Percentiles rank a stretch among this genome's conserved stretches.
Evolutionary conservation across 2,329 filamentous ascomycete species (phyloP).

Genomic region (Beauveria sp.): DNA sequence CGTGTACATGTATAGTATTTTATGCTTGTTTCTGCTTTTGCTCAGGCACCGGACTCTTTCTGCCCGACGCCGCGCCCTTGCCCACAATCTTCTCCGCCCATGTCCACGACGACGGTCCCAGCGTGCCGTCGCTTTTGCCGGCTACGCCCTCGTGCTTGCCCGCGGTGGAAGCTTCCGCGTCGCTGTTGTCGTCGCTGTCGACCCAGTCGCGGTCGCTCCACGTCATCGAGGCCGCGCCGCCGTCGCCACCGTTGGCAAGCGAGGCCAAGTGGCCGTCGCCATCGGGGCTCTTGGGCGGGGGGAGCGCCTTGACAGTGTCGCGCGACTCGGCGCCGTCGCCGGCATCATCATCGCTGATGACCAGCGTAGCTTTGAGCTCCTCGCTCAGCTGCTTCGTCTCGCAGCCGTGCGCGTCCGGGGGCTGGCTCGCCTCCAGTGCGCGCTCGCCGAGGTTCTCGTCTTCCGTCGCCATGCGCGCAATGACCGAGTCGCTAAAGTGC

Average conservation of each 20-base stretch:
- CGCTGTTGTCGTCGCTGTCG: constrained; percentile 42
- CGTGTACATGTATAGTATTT: neutral
- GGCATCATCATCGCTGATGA: neutral
- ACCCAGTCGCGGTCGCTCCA: constrained; percentile 62
- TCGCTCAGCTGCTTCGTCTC: constrained; percentile 43
- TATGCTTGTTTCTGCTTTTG: neutral
- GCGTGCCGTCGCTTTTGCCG: constrained; percentile 12
- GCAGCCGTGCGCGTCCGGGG: constrained; percentile 54
- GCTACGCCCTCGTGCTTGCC: neutral
- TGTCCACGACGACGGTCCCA: constrained; percentile 30
- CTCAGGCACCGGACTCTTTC: constrained; percentile 20
- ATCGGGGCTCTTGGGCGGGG: constrained; percentile 18
- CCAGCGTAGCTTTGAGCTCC: neutral
- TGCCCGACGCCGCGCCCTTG: constrained; percentile 23
- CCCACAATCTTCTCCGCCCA: constrained; percentile 50
- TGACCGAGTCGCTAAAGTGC: constrained; percentile 71
- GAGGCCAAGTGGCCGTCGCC: constrained; percentile 12
- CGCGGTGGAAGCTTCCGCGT: constrained; percentile 10
- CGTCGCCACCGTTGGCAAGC: neutral
- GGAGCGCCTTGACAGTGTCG: constrained; percentile 40
- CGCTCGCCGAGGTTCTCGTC: constrained; percentile 60
- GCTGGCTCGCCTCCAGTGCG: constrained; percentile 51
- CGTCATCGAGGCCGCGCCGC: constrained; percentile 33
- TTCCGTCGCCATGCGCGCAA: constrained; percentile 58
- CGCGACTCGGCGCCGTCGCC: constrained; percentile 23